phyloP scores from a whole-genome alignment of 192 early-diverging fungal species.

The Lobosporangium transversale region DNA sequence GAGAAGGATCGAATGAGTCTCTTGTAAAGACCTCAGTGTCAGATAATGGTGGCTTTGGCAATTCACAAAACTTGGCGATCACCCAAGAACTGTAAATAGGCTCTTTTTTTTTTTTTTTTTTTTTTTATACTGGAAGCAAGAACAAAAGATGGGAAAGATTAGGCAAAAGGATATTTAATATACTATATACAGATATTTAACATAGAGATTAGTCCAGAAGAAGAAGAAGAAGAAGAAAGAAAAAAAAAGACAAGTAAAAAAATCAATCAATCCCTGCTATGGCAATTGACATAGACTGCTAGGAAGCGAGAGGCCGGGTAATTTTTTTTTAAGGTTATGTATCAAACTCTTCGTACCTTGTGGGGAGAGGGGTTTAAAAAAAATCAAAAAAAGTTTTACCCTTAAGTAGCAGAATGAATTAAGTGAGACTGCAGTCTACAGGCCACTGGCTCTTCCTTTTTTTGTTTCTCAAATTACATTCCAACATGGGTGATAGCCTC shows the following conservation, averaged over 20 bases:
- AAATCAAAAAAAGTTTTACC: no score
- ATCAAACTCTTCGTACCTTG: no score
- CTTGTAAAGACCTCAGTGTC: neutral
- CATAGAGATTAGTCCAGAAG: conserved; percentile 20
- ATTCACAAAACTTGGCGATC: neutral
- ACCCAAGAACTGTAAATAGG: neutral
- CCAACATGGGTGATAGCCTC: conserved; percentile 45
- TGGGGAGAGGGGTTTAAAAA: no score
- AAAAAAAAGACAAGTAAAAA: no score
- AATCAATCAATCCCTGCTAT: no score
- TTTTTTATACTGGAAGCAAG: neutral
- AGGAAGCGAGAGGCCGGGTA: no score
- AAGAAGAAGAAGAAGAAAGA: conserved; percentile 4
- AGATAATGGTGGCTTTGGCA: neutral
- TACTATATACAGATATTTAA: no score
- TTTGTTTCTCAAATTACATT: conserved; percentile 27
- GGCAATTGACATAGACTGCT: no score
- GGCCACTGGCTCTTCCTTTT: conserved; percentile 12
- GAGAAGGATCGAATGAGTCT: neutral
- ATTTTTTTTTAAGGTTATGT: no score
- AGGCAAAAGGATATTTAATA: conserved; percentile 1
- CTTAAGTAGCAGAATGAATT: conserved; percentile 11
- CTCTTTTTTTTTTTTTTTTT: neutral
- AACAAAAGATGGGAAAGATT: conserved; percentile 11
- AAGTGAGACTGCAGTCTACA: neutral